phyloP scores from a whole-genome alignment of 2,329 filamentous ascomycete species.

The Blastomyces parvus region DNA sequence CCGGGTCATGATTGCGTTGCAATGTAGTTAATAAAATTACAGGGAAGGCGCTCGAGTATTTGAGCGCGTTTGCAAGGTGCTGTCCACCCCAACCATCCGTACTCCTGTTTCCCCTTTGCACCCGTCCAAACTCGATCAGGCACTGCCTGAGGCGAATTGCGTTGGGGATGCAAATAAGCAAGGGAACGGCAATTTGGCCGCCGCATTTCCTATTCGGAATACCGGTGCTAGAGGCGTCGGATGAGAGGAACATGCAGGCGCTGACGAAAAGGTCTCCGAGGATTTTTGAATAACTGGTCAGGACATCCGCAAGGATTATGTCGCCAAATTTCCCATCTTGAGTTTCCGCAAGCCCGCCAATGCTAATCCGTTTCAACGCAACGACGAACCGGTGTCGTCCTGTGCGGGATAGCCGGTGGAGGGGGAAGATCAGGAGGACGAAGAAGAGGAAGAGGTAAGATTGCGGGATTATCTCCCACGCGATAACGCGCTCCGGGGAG shows the following conservation, averaged over 20 bases:
- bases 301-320: conserved; percentile 81
- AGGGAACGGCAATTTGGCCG: conserved; percentile 66
- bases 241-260: conserved; percentile 79
- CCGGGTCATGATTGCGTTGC: conserved; percentile 53
- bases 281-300: conserved; percentile 91
- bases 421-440: conserved; percentile 61
- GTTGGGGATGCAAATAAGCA: conserved; percentile 74
- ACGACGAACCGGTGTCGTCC: conserved; percentile 68
- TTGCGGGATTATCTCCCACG: conserved; percentile 79
- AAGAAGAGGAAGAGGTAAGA: conserved; percentile 66
- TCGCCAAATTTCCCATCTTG: conserved; percentile 92
- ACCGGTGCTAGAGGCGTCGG: conserved; percentile 62
- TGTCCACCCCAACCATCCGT: conserved; percentile 64
- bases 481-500: conserved; percentile 57
- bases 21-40: conserved; percentile 73
- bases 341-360: conserved; percentile 78
- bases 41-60: conserved; percentile 90
- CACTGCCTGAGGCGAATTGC: conserved; percentile 86
- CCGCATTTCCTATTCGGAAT: conserved; percentile 75
- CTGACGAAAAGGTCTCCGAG: conserved; percentile 81
- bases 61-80: conserved; percentile 85
- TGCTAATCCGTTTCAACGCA: conserved; percentile 64
- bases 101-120: conserved; percentile 42
- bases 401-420: conserved; percentile 56
- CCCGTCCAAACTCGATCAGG: conserved; percentile 73